These are phyloP conservation scores for Oenanthe javanica DNA, from an alignment of 140 eudicot species.

Conservation along the genomic window DNA sequence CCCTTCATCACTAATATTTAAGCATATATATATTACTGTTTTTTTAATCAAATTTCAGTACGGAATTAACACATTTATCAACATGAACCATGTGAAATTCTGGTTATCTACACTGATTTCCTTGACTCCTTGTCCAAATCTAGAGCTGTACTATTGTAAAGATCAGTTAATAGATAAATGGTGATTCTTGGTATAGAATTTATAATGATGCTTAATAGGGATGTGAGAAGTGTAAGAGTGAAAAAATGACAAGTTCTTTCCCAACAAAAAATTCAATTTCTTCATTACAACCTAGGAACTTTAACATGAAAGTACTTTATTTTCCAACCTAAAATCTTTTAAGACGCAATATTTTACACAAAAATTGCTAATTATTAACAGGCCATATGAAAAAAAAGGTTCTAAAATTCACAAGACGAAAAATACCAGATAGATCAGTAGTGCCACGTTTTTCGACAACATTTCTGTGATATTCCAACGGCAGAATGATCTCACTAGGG, in stretches of 20 bases:
- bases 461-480: background rate
- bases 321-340: no score
- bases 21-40: no score
- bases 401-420: background rate
- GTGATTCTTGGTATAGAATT: background rate
- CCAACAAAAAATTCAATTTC: no score
- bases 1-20: background rate
- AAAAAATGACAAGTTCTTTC: no score
- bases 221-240: no score
- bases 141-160: background rate
- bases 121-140: background rate
- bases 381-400: background rate
- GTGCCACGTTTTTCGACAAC: background rate
- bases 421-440: background rate
- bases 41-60: background rate
- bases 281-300: background rate
- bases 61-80: background rate
- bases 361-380: no score
- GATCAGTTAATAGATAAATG: background rate
- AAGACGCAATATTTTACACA: no score
- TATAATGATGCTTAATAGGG: no score
- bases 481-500: background rate
- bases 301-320: no score
- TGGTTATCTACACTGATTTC: background rate
- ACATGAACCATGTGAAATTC: background rate